Evolutionary conservation across 1,139 yeast species (phyloP), one percentile per base, ranked within the genome.

Genomic region (Nakaseomyces bracarensis): DNA sequence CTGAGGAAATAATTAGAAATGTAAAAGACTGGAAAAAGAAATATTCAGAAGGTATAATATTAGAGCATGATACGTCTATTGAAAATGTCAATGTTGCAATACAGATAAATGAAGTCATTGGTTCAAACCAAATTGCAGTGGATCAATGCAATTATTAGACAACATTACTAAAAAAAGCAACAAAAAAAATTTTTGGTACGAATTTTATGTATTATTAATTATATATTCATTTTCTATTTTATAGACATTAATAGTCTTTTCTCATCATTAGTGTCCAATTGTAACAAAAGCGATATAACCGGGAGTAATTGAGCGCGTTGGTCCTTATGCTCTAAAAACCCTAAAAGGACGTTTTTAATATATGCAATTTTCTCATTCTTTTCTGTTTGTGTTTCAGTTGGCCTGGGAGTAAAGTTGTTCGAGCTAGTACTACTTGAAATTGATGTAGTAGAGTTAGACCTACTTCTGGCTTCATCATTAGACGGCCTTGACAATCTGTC

Each of bases 271-370:
- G 72, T 74, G 40, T 71, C 74, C 55, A 91, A 68, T 44, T 79
- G 77, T 47, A 91, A 70, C 39, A 91, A 64, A 46, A 85, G 79
- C 43, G 89, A 75, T 23, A 91, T 70, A 4, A 91, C 97, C 0
- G 97, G 96, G 31, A 91, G 66, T 40, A 91, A 70, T 59, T 80
- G 85, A 27, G 72, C 78, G 42, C 97, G 70, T 61, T 89, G 96
- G n/a, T 89, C 97, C 54, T 74, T 83, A 57, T 85, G 95, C 57
- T 89, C 96, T 48, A 91, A 65, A 60, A 82, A 91, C 1, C 96
- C 96, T 7, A 91, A 66, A 15, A 91, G 64, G 2, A 91, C 96
- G 58, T 91, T 91, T 59, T 83, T 84, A 42, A 87, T 72, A 59
- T 91, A 91, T 15, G 91, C 85, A 22, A 81, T 68, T 54, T 81